A percentile compares a stretch with the other conserved stretches of the same genome.
phyloP scores from a whole-genome alignment of 768 basidiomycete species.

The Collybiopsis confluens region DNA sequence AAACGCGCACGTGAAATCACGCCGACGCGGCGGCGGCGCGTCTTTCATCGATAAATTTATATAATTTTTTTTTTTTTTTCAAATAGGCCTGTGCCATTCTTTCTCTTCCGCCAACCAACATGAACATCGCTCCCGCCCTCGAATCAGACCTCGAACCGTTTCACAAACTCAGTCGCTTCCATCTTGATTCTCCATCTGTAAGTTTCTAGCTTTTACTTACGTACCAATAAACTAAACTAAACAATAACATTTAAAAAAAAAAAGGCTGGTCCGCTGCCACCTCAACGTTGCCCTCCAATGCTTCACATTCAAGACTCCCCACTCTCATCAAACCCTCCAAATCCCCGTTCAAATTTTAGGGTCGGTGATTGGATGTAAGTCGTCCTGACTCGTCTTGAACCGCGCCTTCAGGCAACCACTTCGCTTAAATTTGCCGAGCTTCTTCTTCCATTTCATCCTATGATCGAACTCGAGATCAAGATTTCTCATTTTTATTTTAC shows the following conservation, averaged over 20 bases:
- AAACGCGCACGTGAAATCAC: slow-evolving; percentile 14
- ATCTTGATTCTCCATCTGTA: slow-evolving; percentile 14
- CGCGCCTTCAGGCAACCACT: not conserved
- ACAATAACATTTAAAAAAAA: too few relatives aligned
- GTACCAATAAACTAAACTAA: too few relatives aligned
- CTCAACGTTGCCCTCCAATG: slow-evolving; percentile 10
- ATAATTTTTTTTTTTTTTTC: slow-evolving; percentile 10
- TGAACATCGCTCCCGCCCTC: slow-evolving; percentile 52
- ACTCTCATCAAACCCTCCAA: slow-evolving; percentile 68
- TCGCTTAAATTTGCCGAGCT: not conserved
- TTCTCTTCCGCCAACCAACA: slow-evolving; percentile 40
- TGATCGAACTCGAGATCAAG: not conserved
- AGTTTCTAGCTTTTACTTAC: too few relatives aligned
- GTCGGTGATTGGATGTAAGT: slow-evolving; percentile 75
- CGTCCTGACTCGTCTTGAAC: slow-evolving; percentile 4
- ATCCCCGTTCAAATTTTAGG: slow-evolving; percentile 62
- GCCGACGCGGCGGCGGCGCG: slow-evolving; percentile 17
- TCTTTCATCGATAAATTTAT: slow-evolving; percentile 19
- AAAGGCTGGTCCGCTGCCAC: slow-evolving; percentile 9
- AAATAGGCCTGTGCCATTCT: slow-evolving; percentile 59
- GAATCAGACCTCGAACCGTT: slow-evolving; percentile 62
- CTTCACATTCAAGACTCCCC: slow-evolving; percentile 25
- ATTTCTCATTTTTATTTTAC: slow-evolving; percentile 6
- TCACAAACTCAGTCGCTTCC: slow-evolving; percentile 47
- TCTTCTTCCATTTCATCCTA: not conserved